phyloP scores from a whole-genome alignment of 495 filamentous ascomycete genomes.

The Pyrenula massariospora region DNA sequence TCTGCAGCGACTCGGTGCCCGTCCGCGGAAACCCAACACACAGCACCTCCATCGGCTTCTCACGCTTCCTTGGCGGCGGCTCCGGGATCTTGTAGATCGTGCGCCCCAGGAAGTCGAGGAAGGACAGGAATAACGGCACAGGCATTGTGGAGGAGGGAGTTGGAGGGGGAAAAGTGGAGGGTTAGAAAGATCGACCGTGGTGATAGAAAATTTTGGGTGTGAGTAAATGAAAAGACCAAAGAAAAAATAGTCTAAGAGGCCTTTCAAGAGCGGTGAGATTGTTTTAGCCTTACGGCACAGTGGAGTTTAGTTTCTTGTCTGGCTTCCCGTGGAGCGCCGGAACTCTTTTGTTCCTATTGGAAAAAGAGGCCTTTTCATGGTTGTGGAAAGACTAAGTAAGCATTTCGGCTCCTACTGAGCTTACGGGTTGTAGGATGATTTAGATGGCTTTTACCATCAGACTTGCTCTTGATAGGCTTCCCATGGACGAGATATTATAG shows the following conservation, averaged over 20 bases:
- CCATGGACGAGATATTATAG: too few species aligned
- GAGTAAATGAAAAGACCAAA: not conserved
- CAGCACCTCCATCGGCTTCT: slow-evolving; percentile 15
- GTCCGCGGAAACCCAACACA: slow-evolving; percentile 17
- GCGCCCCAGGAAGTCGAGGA: slow-evolving; percentile 6
- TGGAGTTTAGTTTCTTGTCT: too few species aligned
- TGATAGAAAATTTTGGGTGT: not conserved
- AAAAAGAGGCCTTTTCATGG: too few species aligned
- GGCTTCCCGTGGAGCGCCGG: too few species aligned
- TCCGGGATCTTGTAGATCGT: slow-evolving; percentile 6
- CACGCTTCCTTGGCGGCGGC: slow-evolving; percentile 4
- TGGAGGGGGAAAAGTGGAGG: slow-evolving; percentile 1
- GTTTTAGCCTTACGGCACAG: too few species aligned
- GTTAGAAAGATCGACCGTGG: not conserved
- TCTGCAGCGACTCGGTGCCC: slow-evolving; percentile 17
- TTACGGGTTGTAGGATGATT: too few species aligned
- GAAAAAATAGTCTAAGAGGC: not conserved
- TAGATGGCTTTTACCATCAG: too few species aligned
- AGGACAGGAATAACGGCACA: slow-evolving; percentile 9
- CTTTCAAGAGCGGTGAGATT: too few species aligned
- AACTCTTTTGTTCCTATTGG: too few species aligned
- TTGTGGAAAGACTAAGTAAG: too few species aligned
- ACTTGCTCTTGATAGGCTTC: too few species aligned
- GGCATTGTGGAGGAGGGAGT: slow-evolving; percentile 1
- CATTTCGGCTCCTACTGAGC: too few species aligned